Base-by-base conservation (phyloP, 75 land plant species). In the Azolla pinnata region DNA sequence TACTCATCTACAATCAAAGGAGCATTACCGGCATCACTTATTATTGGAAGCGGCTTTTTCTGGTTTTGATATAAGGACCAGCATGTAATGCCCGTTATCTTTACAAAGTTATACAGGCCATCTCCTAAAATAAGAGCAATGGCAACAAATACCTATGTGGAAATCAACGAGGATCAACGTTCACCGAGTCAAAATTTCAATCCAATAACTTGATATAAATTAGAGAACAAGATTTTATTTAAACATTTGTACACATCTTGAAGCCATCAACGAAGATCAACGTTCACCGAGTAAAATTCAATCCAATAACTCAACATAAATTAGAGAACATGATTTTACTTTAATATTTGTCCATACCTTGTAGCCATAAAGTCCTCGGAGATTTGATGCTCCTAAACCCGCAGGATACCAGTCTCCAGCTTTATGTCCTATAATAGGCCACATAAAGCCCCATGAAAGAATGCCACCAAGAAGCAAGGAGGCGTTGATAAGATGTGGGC, bases 351-450 rank as follows among this genome's bases (percentile, higher is more conserved):
- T 45, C 18, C 20, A 14, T 74, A 78, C 80, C 81, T 79, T 79
- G 53, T 79, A 79, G 0, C 81, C 81, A 66, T 75, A 79, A 2
- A 79, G 81, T 2, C 81, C 81, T 66, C 65, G 55, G 44, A 79
- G 76, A 32, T 79, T 71, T 56, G 62, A 66, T 44, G 79, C 68
- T 31, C 54, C 66, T 31, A 74, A 60, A 47, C 55, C 50, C 16
- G 60, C 64, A 32, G 82, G 82, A 16, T 81, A 81, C 83, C 84
- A 81, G 23, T 70, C 67, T 27, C 82, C 84, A 31, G 72, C 81
- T 23, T 29, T 63, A 4, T 57, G 57, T 33, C 51, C 40, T 23
- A 81, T 81, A 27, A 81, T 67, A 7, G 84, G 84, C 84, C 84
- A 81, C 31, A 81, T 62, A 26, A 70, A 14, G 0, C 83, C 84